phyloP scores from a whole-genome alignment of 2,329 filamentous ascomycete species.

The Xylariales sp. region DNA sequence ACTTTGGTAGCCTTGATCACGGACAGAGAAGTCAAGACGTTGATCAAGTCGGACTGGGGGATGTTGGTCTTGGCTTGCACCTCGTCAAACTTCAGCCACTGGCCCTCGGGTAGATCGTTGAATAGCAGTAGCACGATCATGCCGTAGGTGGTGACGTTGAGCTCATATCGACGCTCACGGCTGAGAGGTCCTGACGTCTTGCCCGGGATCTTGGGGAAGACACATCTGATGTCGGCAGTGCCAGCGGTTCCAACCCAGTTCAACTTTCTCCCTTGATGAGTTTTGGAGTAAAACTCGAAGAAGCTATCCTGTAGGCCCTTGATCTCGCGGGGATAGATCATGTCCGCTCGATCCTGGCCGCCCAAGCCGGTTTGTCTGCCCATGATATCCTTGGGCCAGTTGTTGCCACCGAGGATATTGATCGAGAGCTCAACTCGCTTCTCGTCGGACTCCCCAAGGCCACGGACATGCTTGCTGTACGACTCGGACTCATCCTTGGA shows the following conservation, averaged over 20 bases:
- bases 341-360: constrained; percentile 42
- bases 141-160: constrained; percentile 87
- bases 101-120: constrained; percentile 62
- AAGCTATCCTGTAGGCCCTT: constrained; percentile 77
- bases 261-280: constrained; percentile 81
- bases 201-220: constrained; percentile 67
- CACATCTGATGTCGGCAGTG: constrained; percentile 79
- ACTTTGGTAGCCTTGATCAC: constrained; percentile 75
- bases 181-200: constrained; percentile 59
- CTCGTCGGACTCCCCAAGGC: constrained; percentile 45
- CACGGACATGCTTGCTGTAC: constrained; percentile 65
- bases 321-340: constrained; percentile 72
- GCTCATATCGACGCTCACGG: constrained; percentile 72
- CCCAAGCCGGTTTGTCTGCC: constrained; percentile 50
- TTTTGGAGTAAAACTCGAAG: constrained; percentile 80
- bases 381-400: constrained; percentile 92
- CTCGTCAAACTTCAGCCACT: constrained; percentile 61
- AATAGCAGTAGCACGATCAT: constrained; percentile 90
- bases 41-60: constrained; percentile 64
- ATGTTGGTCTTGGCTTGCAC: constrained; percentile 82
- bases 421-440: constrained; percentile 74
- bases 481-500: constrained; percentile 76
- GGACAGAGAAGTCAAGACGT: constrained; percentile 75
- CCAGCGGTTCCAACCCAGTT: constrained; percentile 73
- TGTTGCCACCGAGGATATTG: constrained; percentile 85